These are phyloP conservation scores for Saccharomyces cerevisiae DNA, from an alignment of 805 yeast species.

Conservation along the genomic window DNA sequence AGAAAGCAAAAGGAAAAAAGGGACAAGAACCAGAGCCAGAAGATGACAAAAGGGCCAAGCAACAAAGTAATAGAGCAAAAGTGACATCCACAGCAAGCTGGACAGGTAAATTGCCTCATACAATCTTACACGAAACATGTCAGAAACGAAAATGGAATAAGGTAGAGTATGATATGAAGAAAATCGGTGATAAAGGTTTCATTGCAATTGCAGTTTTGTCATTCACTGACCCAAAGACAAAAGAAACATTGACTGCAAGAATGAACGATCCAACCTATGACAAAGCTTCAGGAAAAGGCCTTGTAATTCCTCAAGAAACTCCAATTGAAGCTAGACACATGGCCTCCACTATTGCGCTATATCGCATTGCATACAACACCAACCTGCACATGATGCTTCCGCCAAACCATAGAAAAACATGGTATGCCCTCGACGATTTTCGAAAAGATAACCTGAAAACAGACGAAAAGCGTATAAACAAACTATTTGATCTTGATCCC, in stretches of 20 bases:
- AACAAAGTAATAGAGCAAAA: conserved; percentile 35
- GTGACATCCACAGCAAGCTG: conserved; percentile 69
- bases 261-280: conserved; percentile 41
- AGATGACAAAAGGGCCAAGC: conserved; percentile 19
- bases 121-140: conserved; percentile 76
- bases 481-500: conserved; percentile 63
- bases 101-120: conserved; percentile 92
- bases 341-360: conserved; percentile 84
- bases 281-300: conserved; percentile 37
- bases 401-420: conserved; percentile 64
- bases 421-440: conserved; percentile 63
- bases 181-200: conserved; percentile 45
- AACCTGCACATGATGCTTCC: conserved; percentile 85
- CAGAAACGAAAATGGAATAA: conserved; percentile 87
- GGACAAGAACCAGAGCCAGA: conserved; percentile 10
- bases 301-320: conserved; percentile 62
- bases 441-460: conserved; percentile 42
- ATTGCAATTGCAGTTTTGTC: conserved; percentile 56
- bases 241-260: conserved; percentile 50
- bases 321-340: conserved; percentile 83
- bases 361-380: conserved; percentile 69
- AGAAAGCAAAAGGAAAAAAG: conserved; percentile 17
- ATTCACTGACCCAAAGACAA: conserved; percentile 75
- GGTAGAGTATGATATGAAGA: conserved; percentile 67
- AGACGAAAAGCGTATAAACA: conserved; percentile 41